Evolutionary conservation across 495 filamentous ascomycete genomes (phyloP).

Genomic region (Evernia prunastri): DNA sequence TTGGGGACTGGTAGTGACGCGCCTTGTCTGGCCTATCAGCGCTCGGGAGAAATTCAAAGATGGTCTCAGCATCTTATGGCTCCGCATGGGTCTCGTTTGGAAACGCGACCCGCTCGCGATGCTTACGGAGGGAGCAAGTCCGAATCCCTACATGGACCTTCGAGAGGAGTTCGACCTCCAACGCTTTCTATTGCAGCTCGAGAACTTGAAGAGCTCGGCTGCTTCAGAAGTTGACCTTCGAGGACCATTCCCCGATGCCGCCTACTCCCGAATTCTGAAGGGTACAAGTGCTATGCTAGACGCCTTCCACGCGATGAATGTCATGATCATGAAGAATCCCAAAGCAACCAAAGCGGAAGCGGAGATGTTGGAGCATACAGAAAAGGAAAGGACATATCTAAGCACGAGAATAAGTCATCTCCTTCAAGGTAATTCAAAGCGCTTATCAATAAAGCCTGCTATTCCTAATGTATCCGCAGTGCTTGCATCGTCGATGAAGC

Average conservation of each 20-base stretch:
- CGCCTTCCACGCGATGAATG: constrained; percentile 90
- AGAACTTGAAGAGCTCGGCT: constrained; percentile 66
- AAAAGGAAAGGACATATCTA: constrained; percentile 68
- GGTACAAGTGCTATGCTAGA: constrained; percentile 80
- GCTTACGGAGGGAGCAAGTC: constrained; percentile 50
- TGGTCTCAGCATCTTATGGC: constrained; percentile 76
- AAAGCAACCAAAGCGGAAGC: constrained; percentile 72
- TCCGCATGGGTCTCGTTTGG: constrained; percentile 95
- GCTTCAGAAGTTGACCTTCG: constrained; percentile 74
- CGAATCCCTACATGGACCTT: constrained; percentile 68
- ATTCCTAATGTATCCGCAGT: constrained; percentile 48
- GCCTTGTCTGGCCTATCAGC: constrained; percentile 87
- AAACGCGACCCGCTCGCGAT: constrained; percentile 83
- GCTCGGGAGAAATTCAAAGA: constrained; percentile 80
- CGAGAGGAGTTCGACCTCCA: constrained; percentile 70
- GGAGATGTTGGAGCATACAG: constrained; percentile 70
- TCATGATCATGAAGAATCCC: constrained; percentile 77
- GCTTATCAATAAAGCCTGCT: constrained; percentile 15
- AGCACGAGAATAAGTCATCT: constrained; percentile 87
- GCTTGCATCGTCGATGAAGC: constrained; percentile 82
- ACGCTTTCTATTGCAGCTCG: constrained; percentile 55
- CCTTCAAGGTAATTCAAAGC: constrained; percentile 58
- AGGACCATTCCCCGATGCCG: constrained; percentile 69
- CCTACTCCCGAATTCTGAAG: constrained; percentile 64
- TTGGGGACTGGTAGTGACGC: constrained; percentile 88